Evolutionary conservation across 305 asterid species (phyloP).

Genomic region (Withania somnifera): DNA sequence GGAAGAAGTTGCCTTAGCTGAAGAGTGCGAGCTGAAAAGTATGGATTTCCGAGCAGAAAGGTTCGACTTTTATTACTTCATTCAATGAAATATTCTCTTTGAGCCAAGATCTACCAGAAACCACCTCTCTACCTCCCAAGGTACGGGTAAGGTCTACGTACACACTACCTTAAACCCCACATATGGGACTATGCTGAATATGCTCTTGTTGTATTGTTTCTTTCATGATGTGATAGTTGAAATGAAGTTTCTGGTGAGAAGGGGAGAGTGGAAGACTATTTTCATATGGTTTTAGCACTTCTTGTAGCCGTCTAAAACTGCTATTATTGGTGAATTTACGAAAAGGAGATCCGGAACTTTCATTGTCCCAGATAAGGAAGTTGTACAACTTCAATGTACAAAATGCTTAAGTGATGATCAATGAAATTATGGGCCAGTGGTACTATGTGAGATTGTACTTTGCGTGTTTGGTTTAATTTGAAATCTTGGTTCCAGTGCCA

Average conservation of each 20-base stretch:
- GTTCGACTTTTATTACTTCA: conserved; percentile 22
- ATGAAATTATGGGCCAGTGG: neutral
- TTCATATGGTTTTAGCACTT: neutral
- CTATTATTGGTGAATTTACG: neutral
- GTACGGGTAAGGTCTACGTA: neutral
- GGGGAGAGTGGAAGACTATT: neutral
- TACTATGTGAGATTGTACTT: neutral
- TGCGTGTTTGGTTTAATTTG: neutral
- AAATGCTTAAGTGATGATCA: neutral
- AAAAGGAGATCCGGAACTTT: neutral
- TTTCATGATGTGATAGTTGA: neutral
- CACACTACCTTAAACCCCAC: neutral
- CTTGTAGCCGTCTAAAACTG: neutral
- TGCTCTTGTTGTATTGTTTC: neutral
- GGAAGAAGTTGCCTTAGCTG: conserved; percentile 80
- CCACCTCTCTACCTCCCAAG: neutral
- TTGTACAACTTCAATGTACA: neutral
- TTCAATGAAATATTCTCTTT: neutral
- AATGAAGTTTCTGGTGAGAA: neutral
- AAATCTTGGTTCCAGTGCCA: neutral
- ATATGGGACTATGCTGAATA: neutral
- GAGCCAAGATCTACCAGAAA: neutral
- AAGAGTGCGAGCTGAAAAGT: conserved; percentile 71
- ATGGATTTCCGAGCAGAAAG: conserved; percentile 75
- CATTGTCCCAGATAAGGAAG: neutral